Conservation (phyloP, 441 rosid species). For the Dalechampia spathulata region DNA sequence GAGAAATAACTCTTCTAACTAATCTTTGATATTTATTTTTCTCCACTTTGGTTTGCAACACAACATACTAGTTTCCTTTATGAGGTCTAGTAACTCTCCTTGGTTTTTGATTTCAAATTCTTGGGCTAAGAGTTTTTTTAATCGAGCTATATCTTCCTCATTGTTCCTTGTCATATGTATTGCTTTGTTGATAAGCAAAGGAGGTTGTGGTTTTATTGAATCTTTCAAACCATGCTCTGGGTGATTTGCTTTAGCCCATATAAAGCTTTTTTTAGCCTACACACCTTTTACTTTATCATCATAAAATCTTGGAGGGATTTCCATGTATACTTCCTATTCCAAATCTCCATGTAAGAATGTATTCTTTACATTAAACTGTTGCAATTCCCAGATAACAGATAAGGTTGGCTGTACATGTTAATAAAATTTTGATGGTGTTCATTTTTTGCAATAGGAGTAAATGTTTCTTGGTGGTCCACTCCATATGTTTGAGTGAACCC, state of each 20-base stretch:
- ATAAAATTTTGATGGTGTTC: neutral
- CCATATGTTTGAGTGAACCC: neutral
- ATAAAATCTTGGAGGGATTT: neutral
- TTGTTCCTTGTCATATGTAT: neutral
- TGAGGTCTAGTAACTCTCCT: neutral
- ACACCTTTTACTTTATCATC: neutral
- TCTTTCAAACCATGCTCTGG: neutral
- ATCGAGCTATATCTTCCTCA: no score
- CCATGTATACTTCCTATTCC: neutral
- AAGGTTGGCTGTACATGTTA: neutral
- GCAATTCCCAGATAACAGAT: neutral
- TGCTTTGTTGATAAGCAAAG: neutral
- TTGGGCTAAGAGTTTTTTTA: neutral
- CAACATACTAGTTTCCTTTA: neutral
- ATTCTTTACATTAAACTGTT: neutral
- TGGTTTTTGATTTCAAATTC: neutral
- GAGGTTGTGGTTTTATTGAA: neutral
- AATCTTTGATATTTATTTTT: neutral
- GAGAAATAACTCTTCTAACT: neutral
- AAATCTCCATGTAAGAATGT: neutral
- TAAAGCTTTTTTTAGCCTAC: neutral
- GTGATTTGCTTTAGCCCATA: neutral
- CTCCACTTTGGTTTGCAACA: neutral
- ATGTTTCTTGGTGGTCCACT: slow-evolving; percentile 2
- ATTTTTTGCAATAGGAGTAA: slow-evolving; percentile 2